Percentiles rank a stretch among this genome's conserved stretches.
phyloP scores from a whole-genome alignment of 331 rosid genomes.

The Phaseolus coccineus region DNA sequence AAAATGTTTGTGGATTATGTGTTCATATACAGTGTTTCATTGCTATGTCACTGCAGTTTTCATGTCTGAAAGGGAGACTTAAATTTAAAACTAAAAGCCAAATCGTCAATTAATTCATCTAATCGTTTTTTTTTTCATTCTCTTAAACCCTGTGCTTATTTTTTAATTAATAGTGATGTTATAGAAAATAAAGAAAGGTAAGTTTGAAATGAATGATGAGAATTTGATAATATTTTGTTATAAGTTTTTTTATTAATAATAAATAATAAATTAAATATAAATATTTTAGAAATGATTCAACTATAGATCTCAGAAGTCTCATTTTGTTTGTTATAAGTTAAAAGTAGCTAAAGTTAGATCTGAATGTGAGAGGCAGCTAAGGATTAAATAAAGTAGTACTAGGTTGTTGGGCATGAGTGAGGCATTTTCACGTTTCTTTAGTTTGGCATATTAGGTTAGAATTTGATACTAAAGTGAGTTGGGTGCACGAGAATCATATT shows the following conservation, averaged over 20 bases:
- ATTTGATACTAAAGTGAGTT: conserved; percentile 23
- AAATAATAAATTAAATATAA: too few relatives aligned
- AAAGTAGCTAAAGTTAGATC: conserved; percentile 34
- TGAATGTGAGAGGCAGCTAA: conserved; percentile 38
- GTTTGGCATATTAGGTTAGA: conserved; percentile 23
- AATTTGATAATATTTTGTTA: neutral
- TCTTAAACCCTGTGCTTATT: neutral
- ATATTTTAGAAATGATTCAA: too few relatives aligned
- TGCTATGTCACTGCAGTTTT: neutral
- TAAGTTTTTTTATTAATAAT: neutral
- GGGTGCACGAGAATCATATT: conserved; percentile 31
- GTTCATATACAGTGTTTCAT: neutral
- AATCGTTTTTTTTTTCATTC: neutral
- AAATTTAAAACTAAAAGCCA: neutral
- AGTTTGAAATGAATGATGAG: conserved; percentile 6
- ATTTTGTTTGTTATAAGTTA: neutral
- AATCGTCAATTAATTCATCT: neutral
- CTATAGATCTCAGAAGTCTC: too few relatives aligned
- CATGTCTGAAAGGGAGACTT: neutral
- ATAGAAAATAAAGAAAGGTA: neutral
- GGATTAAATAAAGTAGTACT: conserved; percentile 59
- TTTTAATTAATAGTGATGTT: too few relatives aligned
- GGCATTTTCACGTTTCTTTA: conserved; percentile 42
- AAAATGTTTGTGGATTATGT: neutral
- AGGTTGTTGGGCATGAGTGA: conserved; percentile 73